Evolutionary conservation across 345 rosid genomes (phyloP).

Genomic region (Pugionium cornutum): DNA sequence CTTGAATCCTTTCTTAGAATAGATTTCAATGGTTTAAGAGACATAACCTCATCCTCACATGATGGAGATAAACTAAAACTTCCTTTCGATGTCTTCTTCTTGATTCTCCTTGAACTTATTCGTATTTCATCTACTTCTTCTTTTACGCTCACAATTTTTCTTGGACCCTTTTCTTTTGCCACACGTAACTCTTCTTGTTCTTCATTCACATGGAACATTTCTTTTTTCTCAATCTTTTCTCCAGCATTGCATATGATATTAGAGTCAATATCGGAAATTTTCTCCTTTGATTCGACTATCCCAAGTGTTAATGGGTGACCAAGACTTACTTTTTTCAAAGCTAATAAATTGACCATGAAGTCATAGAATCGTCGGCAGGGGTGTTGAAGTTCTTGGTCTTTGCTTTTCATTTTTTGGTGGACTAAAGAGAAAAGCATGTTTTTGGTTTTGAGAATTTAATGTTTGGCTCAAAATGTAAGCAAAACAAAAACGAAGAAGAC

Average conservation of each 20-base stretch:
- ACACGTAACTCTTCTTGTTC: conserved; percentile 12
- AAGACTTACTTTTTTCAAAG: conserved; percentile 25
- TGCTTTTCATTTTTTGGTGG: neutral
- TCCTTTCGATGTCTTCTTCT: conserved; percentile 32
- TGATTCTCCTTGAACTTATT: conserved; percentile 38
- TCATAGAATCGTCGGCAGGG: conserved; percentile 20
- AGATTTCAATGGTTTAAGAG: conserved; percentile 37
- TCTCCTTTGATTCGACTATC: neutral
- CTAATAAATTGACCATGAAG: conserved; percentile 24
- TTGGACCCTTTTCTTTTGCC: conserved; percentile 31
- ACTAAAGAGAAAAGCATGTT: conserved; percentile 24
- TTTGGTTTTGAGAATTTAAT: neutral
- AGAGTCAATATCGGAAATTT: conserved; percentile 19
- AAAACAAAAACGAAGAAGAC: neutral
- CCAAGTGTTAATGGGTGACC: conserved; percentile 7
- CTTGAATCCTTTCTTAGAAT: conserved; percentile 33
- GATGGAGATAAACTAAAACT: conserved; percentile 16
- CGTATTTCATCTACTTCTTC: conserved; percentile 35
- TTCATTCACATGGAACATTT: neutral
- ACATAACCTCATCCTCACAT: conserved; percentile 16
- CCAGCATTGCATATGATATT: conserved; percentile 17
- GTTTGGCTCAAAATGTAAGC: conserved; percentile 11
- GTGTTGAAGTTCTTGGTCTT: neutral
- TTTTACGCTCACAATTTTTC: conserved; percentile 35
- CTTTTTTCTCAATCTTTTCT: neutral